Conservation (phyloP, 1,284 basidiomycete species). For the Apiotrichum brassicae region DNA sequence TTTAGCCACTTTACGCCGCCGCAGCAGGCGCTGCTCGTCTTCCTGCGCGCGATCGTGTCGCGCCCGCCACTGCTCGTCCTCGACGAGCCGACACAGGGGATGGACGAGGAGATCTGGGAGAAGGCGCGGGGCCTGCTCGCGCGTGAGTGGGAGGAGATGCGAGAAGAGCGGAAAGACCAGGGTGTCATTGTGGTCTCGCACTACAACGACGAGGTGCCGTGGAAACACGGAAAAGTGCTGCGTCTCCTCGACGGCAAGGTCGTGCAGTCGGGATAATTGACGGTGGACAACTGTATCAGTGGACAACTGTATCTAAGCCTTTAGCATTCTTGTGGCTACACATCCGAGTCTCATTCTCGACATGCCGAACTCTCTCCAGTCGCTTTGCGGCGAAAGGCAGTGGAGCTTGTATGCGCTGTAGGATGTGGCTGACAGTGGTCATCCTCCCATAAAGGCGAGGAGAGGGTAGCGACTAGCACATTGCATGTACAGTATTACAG, state of each 20-base stretch:
- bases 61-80: slow-evolving; percentile 64
- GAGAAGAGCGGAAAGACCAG: slow-evolving; percentile 51
- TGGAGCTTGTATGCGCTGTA: too few species aligned
- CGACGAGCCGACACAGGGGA: slow-evolving; percentile 86
- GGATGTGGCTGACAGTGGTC: too few species aligned
- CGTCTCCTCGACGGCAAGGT: slow-evolving; percentile 25
- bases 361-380: too few species aligned
- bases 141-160: slow-evolving; percentile 47
- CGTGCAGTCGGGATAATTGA: neutral
- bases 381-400: too few species aligned
- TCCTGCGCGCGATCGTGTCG: slow-evolving; percentile 74
- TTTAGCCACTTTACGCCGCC: slow-evolving; percentile 62
- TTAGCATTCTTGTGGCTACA: too few species aligned
- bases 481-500: too few species aligned
- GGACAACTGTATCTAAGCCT: too few species aligned
- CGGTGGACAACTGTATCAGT: too few species aligned
- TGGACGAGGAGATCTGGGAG: slow-evolving; percentile 69
- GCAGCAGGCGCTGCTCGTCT: slow-evolving; percentile 69
- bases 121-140: slow-evolving; percentile 59
- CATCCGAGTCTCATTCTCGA: too few species aligned
- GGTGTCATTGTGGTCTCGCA: slow-evolving; percentile 78
- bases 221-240: slow-evolving; percentile 20
- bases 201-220: slow-evolving; percentile 72
- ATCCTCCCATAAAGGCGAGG: too few species aligned
- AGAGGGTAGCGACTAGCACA: too few species aligned